Evolutionary conservation across 768 basidiomycete species (phyloP).

Genomic region (Rhodocollybia butyracea): DNA sequence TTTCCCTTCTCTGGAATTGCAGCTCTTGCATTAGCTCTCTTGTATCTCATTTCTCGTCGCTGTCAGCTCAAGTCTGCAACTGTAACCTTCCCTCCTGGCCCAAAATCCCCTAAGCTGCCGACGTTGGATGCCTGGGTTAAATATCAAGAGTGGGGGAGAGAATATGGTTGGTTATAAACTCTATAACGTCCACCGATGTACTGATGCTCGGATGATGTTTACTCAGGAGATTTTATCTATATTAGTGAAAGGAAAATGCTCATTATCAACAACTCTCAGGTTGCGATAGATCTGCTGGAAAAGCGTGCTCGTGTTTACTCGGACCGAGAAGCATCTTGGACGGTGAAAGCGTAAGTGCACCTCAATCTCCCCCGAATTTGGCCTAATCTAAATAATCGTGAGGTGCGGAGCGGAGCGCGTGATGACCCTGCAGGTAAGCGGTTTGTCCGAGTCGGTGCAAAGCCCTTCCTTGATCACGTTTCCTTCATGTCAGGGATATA

Average conservation of each 20-base stretch:
- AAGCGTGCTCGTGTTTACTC: conserved; percentile 2
- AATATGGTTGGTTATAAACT: background rate
- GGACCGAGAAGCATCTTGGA: background rate
- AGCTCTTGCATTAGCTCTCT: too few species aligned
- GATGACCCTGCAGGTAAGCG: background rate
- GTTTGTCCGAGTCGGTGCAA: too few species aligned
- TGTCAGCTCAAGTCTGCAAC: too few species aligned
- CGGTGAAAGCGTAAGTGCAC: background rate
- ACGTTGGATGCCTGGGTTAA: background rate
- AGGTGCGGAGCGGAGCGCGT: background rate
- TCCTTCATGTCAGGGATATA: too few species aligned
- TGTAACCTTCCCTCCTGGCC: background rate
- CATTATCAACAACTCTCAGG: background rate
- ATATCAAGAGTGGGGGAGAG: background rate
- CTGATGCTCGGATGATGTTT: background rate
- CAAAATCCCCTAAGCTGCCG: background rate
- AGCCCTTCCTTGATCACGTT: too few species aligned
- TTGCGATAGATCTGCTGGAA: conserved; percentile 4
- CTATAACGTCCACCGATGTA: background rate
- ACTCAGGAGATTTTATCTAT: background rate
- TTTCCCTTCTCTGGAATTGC: too few species aligned
- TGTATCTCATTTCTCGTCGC: too few species aligned
- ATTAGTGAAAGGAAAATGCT: background rate
- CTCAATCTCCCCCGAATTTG: background rate
- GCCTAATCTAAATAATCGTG: background rate